These are phyloP conservation scores for Logfia minima DNA, from an alignment of 129 eudicot genomes.

Conservation along the genomic window DNA sequence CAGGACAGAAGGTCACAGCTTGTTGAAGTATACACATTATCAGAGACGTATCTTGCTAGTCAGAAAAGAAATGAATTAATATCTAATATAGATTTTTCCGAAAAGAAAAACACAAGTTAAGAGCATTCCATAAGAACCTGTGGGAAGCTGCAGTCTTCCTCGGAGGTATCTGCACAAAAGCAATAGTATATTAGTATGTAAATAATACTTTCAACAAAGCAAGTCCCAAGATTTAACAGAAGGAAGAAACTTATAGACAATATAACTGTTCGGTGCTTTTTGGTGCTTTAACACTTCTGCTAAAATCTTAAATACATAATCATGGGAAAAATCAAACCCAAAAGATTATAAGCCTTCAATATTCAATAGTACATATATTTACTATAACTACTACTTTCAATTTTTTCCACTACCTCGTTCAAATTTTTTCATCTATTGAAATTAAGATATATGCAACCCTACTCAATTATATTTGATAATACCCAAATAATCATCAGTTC, in stretches of 20 bases:
- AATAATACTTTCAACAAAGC: neutral
- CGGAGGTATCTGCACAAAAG: conserved; percentile 90
- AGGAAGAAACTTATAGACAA: no score
- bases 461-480: neutral
- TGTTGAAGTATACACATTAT: conserved; percentile 1
- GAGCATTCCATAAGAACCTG: conserved; percentile 51
- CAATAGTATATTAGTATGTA: neutral
- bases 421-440: neutral
- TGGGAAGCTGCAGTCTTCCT: conserved; percentile 95
- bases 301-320: no score
- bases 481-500: neutral
- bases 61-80: neutral
- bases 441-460: neutral
- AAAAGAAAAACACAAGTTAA: neutral
- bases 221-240: neutral
- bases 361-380: neutral
- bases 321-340: neutral
- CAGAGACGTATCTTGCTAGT: neutral
- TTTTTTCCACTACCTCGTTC: conserved; percentile 10
- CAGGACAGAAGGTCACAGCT: neutral
- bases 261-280: no score
- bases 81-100: neutral
- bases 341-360: neutral
- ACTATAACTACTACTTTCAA: neutral
- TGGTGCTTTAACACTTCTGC: neutral